These are phyloP conservation scores for Mucor piriformis DNA, from an alignment of 371 early-diverging fungal genomes.

Conservation along the genomic window DNA sequence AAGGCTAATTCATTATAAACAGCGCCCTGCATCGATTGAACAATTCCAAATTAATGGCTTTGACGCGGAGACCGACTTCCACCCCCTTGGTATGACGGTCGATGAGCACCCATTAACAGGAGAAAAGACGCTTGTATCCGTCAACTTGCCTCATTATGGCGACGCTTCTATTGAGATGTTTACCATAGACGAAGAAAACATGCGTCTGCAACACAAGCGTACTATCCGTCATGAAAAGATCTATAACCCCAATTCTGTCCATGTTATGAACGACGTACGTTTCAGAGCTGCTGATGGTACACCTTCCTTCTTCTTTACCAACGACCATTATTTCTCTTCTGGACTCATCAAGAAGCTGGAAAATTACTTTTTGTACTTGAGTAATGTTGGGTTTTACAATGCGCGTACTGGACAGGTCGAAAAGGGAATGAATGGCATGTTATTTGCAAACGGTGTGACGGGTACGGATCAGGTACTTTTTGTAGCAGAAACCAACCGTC, in stretches of 20 bases:
- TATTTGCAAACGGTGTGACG: slow-evolving; percentile 44
- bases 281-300: slow-evolving; percentile 35
- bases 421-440: slow-evolving; percentile 27
- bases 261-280: slow-evolving; percentile 22
- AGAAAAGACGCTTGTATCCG: slow-evolving; percentile 13
- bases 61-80: slow-evolving; percentile 15
- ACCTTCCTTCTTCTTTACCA: slow-evolving; percentile 48
- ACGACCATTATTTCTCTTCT: slow-evolving; percentile 32
- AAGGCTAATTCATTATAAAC: neutral
- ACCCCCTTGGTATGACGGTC: slow-evolving; percentile 29
- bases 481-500: slow-evolving; percentile 32
- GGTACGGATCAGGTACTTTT: slow-evolving; percentile 37
- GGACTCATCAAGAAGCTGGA: slow-evolving; percentile 30
- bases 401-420: slow-evolving; percentile 25
- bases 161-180: slow-evolving; percentile 31
- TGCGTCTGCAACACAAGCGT: slow-evolving; percentile 18
- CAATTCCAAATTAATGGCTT: slow-evolving; percentile 9
- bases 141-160: slow-evolving; percentile 25
- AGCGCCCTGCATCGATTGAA: slow-evolving; percentile 19
- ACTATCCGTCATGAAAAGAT: slow-evolving; percentile 30
- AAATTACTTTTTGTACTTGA: slow-evolving; percentile 28
- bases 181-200: slow-evolving; percentile 2
- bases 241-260: slow-evolving; percentile 38
- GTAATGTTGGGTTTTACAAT: slow-evolving; percentile 39
- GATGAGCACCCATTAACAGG: slow-evolving; percentile 18